Evolutionary conservation across 129 eudicot species (phyloP).

Genomic region (Flaveria sonorensis): DNA sequence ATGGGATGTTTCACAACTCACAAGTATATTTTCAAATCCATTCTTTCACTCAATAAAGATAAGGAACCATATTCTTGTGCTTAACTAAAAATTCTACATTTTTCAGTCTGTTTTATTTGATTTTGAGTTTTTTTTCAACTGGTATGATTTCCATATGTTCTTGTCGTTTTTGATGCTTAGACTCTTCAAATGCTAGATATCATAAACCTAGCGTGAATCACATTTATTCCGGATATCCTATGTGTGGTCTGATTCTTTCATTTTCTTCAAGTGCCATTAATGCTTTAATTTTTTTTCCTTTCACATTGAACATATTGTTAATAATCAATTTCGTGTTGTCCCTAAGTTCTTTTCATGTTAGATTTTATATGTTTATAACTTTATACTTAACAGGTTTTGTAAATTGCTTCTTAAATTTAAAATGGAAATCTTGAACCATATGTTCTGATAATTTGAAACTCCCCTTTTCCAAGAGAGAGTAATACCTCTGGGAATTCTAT

Average conservation of each 20-base stretch:
- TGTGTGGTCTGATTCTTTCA: neutral
- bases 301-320: neutral
- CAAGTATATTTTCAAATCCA: neutral
- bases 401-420: neutral
- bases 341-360: neutral
- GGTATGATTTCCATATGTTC: neutral
- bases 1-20: neutral
- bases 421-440: neutral
- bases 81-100: too few species aligned
- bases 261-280: neutral
- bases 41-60: neutral
- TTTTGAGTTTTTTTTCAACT: neutral
- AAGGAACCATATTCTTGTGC: neutral
- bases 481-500: slow-evolving; percentile 2
- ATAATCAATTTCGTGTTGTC: neutral
- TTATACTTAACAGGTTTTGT: neutral
- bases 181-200: neutral
- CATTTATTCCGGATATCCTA: too few species aligned
- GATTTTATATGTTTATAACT: neutral
- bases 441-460: neutral
- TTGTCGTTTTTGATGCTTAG: neutral
- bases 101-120: neutral
- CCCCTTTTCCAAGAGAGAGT: neutral
- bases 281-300: neutral
- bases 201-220: too few species aligned